Evolutionary conservation across 192 early-diverging fungal genomes (phyloP), one percentile per base, ranked within the genome.

Genomic region (Glomus cerebriforme): DNA sequence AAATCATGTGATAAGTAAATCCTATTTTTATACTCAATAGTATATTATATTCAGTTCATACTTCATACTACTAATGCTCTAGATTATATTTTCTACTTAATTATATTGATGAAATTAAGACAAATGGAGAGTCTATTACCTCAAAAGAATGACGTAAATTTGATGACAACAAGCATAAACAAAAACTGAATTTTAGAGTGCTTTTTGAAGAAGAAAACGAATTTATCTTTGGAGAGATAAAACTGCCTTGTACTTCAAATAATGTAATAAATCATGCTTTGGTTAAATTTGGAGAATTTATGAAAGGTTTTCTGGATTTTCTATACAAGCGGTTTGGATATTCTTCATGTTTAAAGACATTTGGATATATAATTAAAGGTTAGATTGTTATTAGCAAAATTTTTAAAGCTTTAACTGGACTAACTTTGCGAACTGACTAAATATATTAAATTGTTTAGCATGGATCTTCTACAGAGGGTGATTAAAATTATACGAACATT

Each of bases 211-310:
- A 69, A 37, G 67, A 37, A 37, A 39, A 69, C 6, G 67, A 69
- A 63, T 9, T 63, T 63, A 63, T 31, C n/a, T 69, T 69, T 39
- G 67, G 67, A 69, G 67, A 69, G 2, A 37, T 69, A 69, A 69
- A 69, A 37, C 67, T 32, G 6, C 67, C 34, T 22, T 12, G 68
- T 43, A 35, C 35, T 19, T 0, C 68, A 19, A 43, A 70, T 43
- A 70, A 39, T 70, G 35, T 70, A 70, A 3, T 70, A 70, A 70
- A 70, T 12, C 68, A 43, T 3, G 35, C 68, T n/a, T 70, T 70
- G 35, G 39, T 70, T 3, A 70, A 70, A 43, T 35, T 70, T 70
- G 68, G 13, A 0, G 68, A 39, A 70, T 70, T 70, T 7, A 70
- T 43, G 35, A 70, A 70, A 37, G 68, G 68, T 19, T 70, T 35